phyloP scores from a whole-genome alignment of 1,139 yeast genomes.

The Diutina siamensis region DNA sequence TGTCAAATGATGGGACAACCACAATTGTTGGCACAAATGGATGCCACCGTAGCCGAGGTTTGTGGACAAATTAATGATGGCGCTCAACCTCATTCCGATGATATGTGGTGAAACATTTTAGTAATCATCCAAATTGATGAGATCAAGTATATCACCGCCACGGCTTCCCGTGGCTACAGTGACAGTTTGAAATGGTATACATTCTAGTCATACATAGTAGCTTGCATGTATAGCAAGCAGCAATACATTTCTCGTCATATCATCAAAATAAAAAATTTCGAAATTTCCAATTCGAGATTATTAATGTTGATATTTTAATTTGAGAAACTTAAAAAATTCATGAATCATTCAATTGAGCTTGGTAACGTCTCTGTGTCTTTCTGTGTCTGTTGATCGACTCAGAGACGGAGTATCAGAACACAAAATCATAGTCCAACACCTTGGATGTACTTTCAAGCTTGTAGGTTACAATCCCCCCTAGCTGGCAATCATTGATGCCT shows the following conservation, averaged over 20 bases:
- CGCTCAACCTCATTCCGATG: not conserved
- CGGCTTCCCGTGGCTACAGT: not conserved
- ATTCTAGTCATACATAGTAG: too few relatives aligned
- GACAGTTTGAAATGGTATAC: not conserved
- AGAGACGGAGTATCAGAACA: slow-evolving; percentile 11
- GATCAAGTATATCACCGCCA: not conserved
- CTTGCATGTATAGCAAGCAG: too few relatives aligned
- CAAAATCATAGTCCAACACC: slow-evolving; percentile 32
- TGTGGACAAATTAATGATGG: not conserved
- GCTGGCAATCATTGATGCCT: slow-evolving; percentile 44
- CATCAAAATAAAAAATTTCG: too few relatives aligned
- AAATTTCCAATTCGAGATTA: too few relatives aligned
- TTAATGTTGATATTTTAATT: too few relatives aligned
- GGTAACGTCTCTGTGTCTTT: too few relatives aligned
- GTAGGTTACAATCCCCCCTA: slow-evolving; percentile 48
- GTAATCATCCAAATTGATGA: not conserved
- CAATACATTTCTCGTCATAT: too few relatives aligned
- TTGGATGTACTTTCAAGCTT: slow-evolving; percentile 24
- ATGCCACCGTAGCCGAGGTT: not conserved
- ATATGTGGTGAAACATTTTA: not conserved
- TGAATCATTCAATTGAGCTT: not conserved
- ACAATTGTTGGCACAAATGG: not conserved
- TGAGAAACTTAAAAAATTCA: too few relatives aligned
- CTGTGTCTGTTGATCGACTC: too few relatives aligned
- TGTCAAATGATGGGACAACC: not conserved